Base-by-base conservation (phyloP, 495 filamentous ascomycete species). In the Corynascus novoguineensis region DNA sequence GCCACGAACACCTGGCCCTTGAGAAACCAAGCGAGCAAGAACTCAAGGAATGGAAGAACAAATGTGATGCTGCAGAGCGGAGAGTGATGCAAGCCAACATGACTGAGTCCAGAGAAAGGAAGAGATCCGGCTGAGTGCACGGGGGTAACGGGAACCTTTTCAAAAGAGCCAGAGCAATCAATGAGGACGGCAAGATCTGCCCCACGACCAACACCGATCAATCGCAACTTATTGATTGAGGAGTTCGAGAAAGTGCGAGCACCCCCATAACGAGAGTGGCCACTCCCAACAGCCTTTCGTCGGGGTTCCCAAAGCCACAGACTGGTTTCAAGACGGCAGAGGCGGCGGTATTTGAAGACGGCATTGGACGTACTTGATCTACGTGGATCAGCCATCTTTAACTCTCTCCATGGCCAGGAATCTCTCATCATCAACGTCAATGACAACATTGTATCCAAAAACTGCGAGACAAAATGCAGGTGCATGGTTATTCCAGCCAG, bases 1-100 rank as follows among this genome's bases (percentile, higher is more conserved):
- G 15, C 19, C 21, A 5, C 14, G 4, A 4, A 4, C 15, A 5
- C 4, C 60, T 55, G 1, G 22, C 40, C 11, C 41, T 63, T 0
- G 50, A 50, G 2, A 63, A 53, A 24, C 46, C 53, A 17, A 44
- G 46, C 4, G 45, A 57, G 3, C 47, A 55, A 17, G 60, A 63
- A 28, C 38, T 51, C 12, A 14, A 31, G 21, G 25, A 28, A 15
- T 45, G 55, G 46, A 54, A 37, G 29, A 47, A 55, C 28, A 60
- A 53, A 35, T 25, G 41, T 12, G 31, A 55, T 9, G 15, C 11
- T 0, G 57, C 50, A 28, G 61, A 63, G 35, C 22, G 41, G 40
- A 59, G 57, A 15, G 50, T 60, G 5, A 63, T 63, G 57, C 17
- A 52, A 10, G 38, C 29, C 21, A 60, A 59, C 47, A 51, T 52